A percentile compares a stretch with the other conserved stretches of the same genome.
Conservation (phyloP, 106 monocot species). For the Platanthera zijinensis region DNA sequence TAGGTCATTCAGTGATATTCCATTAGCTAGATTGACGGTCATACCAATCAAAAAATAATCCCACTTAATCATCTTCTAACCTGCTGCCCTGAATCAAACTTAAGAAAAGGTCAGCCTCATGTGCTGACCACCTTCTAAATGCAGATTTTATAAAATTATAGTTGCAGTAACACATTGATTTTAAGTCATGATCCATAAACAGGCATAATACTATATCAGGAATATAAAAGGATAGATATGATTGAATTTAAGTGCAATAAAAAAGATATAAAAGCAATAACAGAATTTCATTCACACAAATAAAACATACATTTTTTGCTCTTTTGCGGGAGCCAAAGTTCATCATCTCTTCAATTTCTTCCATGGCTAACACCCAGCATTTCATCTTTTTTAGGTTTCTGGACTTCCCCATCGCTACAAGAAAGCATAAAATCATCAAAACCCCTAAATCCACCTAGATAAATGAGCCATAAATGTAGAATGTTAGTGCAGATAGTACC, state of each 20-base stretch:
- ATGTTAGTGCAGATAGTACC: neutral
- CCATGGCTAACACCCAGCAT: slow-evolving; percentile 63
- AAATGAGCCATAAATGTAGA: neutral
- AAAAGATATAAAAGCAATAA: neutral
- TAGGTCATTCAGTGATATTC: neutral
- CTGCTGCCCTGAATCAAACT: neutral
- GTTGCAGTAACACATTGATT: neutral
- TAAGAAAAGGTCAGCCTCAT: neutral
- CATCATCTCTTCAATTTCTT: slow-evolving; percentile 78
- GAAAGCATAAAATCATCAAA: slow-evolving; percentile 6
- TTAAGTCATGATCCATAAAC: neutral
- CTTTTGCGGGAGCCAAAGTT: slow-evolving; percentile 50
- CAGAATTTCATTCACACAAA: neutral
- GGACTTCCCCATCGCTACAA: slow-evolving; percentile 25
- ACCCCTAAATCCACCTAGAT: neutral
- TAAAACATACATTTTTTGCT: slow-evolving; percentile 33
- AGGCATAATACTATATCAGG: neutral
- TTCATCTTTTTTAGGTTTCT: slow-evolving; percentile 46
- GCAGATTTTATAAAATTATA: neutral
- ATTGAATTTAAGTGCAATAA: neutral
- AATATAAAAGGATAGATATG: neutral
- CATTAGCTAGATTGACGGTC: neutral
- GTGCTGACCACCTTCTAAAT: neutral
- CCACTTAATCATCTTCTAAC: neutral
- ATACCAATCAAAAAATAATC: neutral